Evolutionary conservation across 257 asterid genomes (phyloP), one percentile per base, ranked within the genome.

Genomic region (Penstemon newberryi): DNA sequence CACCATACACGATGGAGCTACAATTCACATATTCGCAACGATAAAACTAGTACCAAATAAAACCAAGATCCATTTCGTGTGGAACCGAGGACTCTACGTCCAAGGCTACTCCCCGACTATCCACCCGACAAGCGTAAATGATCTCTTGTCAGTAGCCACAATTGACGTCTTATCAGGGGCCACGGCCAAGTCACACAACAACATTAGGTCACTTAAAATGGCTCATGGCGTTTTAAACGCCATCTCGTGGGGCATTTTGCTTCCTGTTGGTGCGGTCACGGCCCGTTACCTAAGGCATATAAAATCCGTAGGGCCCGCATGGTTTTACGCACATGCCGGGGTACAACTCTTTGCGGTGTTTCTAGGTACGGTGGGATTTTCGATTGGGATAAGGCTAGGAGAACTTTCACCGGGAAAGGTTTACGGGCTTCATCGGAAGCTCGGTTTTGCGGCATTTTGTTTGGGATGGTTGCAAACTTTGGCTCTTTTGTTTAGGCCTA

Each of bases 31-130:
- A 25, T 81, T 73, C 52, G 89, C 96, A 43, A 80, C 91, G 0
- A 40, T 93, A 3, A 90, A 80, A 19, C 88, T 93, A 5, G 80
- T 77, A 0, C 77, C 86, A 0, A 93, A 93, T 41, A 86, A 72
- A 70, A 86, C 97, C 41, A 86, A 79, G 63, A 70, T 93, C 58
- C 91, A 93, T n/a, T 79, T 83, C 58, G 77, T 85, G 0, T 93
- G 98, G 98, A 93, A 90, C 76, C 81, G 95, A 0, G 97, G 97
- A 4, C 69, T 88, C 0, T 90, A 90, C 68, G 98, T 93, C 12
- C 98, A 90, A 69, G 98, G 98, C 7, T 90, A 93, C 88, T 93
- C 97, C 44, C 97, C 98, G 0, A 83, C 97, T 0, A 88, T 93
- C 56, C 99, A 93, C 51, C 91, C 85, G 12, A 90, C 96, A 0